Percentiles rank a stretch among this genome's conserved stretches.
Evolutionary conservation across 768 basidiomycete species (phyloP).

Genomic region (Filobasidium wieringae): DNA sequence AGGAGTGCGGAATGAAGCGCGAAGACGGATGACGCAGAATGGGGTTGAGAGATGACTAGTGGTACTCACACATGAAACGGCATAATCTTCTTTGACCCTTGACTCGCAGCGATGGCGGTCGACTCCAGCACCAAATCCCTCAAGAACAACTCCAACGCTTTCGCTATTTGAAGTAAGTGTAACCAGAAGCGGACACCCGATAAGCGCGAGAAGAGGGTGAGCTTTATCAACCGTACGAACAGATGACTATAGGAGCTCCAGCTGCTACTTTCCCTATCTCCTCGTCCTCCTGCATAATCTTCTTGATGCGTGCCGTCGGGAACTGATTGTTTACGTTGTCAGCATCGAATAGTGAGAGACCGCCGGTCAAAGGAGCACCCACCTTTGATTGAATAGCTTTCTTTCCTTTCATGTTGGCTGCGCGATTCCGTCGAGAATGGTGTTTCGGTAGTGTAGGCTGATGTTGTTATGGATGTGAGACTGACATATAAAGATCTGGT

Average conservation of each 20-base stretch:
- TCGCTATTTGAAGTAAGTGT: slow-evolving; percentile 50
- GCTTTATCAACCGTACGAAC: slow-evolving; percentile 45
- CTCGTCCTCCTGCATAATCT: slow-evolving; percentile 99
- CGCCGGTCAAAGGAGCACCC: not conserved
- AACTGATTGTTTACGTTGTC: not conserved
- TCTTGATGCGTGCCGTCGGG: slow-evolving; percentile 72
- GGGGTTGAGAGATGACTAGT: too few relatives aligned
- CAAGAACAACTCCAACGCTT: slow-evolving; percentile 86
- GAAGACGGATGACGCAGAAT: not conserved
- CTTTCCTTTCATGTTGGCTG: slow-evolving; percentile 14
- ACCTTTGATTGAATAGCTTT: slow-evolving; percentile 12
- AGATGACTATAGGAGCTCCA: slow-evolving; percentile 90
- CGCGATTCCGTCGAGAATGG: too few relatives aligned
- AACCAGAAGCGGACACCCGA: not conserved
- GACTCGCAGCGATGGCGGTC: slow-evolving; percentile 60
- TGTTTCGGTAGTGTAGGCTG: too few relatives aligned
- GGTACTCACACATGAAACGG: slow-evolving; percentile 87
- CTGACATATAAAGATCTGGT: too few relatives aligned
- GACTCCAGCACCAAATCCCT: slow-evolving; percentile 70
- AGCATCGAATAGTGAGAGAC: not conserved
- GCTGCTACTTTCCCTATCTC: slow-evolving; percentile 97
- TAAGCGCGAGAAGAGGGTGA: not conserved
- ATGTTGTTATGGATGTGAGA: too few relatives aligned
- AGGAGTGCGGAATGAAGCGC: not conserved
- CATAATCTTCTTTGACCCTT: slow-evolving; percentile 79